Evolutionary conservation across 257 asterid genomes (phyloP), one percentile per base, ranked within the genome.

Genomic region (Plantago elongata): DNA sequence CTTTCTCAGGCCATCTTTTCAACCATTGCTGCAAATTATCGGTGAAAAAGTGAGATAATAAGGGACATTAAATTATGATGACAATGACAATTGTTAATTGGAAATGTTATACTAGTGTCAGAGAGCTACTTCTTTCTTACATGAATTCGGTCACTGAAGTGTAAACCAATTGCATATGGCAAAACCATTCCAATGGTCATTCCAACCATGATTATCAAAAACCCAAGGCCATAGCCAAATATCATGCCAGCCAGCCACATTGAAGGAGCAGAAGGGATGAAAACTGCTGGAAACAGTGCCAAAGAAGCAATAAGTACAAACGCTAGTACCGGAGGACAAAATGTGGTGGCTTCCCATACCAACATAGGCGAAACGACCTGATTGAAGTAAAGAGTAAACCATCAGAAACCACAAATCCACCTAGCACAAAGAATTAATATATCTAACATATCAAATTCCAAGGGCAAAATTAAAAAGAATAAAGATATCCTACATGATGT

Each of bases 241-340:
- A 90, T 80, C 97, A 90, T 87, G 67, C 97, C 97, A 54, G 97
- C 96, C 60, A 90, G 74, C 97, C 97, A 90, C 97, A 90, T 90
- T 22, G 97, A 87, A 62, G 97, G 97, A 38, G 95, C 96, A 9
- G 97, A 90, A 54, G 97, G 97, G 58, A 90, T 65, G 74, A 90
- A 77, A 60, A 85, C 67, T 59, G 85, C 89, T 0, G 97, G 97
- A 62, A 90, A 87, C 43, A 90, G 65, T 12, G 94, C 95, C 81
- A 90, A 75, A 40, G 97, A 90, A 69, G 91, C 95, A 42, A 85
- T 76, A 12, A 90, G 87, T 57, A 90, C 79, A 16, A 90, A 75
- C 14, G 93, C 95, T 17, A 90, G 83, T 9, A 74, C 73, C 5
- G 97, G 96, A 67, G 88, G 96, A 40, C 90, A 90, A 75, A 90